Conservation (phyloP, 768 basidiomycete species). For the Psilocybe azurescens region DNA sequence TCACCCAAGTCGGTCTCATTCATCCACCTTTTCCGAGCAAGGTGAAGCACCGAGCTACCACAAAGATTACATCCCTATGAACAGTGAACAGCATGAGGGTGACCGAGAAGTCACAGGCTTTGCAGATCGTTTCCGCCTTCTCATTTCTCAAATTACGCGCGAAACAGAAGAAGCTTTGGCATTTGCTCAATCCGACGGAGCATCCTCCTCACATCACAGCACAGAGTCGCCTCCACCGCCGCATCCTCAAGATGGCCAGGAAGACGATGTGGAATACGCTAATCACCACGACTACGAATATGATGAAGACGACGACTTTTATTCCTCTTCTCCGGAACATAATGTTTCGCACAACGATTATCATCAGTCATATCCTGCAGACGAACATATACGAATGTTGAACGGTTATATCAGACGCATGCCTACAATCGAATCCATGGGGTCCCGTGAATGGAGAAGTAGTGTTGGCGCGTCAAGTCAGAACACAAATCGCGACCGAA, state of each 20-base stretch:
- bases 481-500: slow-evolving; percentile 25
- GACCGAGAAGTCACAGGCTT: slow-evolving; percentile 47
- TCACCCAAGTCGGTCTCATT: slow-evolving; percentile 25
- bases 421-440: slow-evolving; percentile 82
- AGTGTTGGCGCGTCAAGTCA: slow-evolving; percentile 27
- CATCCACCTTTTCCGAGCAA: slow-evolving; percentile 30
- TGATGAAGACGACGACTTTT: slow-evolving; percentile 34
- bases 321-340: slow-evolving; percentile 20
- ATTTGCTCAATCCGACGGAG: slow-evolving; percentile 38
- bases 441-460: slow-evolving; percentile 60
- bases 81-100: slow-evolving; percentile 10
- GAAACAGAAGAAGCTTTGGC: slow-evolving; percentile 58
- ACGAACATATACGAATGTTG: slow-evolving; percentile 62
- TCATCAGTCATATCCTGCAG: slow-evolving; percentile 42
- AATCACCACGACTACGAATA: slow-evolving; percentile 27
- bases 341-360: slow-evolving; percentile 39
- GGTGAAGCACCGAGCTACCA: slow-evolving; percentile 21
- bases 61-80: slow-evolving; percentile 21
- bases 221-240: slow-evolving; percentile 12
- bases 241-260: slow-evolving; percentile 10
- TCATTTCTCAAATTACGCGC: slow-evolving; percentile 53
- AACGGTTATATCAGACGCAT: slow-evolving; percentile 72
- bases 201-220: slow-evolving; percentile 22
- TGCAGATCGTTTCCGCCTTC: slow-evolving; percentile 54
- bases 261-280: slow-evolving; percentile 18